These are phyloP conservation scores for Aureobasidium uvarum DNA, from an alignment of 2,329 filamentous ascomycete genomes.

Conservation along the genomic window DNA sequence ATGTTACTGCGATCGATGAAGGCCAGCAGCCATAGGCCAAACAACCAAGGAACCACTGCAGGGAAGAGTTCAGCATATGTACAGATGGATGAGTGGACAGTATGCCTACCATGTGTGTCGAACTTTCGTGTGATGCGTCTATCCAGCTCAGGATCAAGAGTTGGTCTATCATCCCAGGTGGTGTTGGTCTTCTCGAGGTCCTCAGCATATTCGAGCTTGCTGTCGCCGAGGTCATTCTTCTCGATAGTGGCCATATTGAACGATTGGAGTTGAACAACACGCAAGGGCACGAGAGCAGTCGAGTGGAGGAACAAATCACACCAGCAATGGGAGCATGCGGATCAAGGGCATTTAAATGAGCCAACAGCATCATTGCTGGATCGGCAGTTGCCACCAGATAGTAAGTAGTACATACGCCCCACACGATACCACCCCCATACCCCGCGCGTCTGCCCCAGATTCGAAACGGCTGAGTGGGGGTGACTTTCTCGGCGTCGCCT, in stretches of 20 bases:
- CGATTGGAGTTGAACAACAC: neutral
- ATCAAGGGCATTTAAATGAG: neutral
- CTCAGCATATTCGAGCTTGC: conserved; percentile 25
- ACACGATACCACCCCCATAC: neutral
- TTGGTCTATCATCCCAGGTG: conserved; percentile 28
- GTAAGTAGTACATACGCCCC: neutral
- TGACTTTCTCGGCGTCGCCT: neutral
- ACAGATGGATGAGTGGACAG: neutral
- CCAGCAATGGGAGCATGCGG: neutral
- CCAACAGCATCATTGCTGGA: neutral
- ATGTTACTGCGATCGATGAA: conserved; percentile 49
- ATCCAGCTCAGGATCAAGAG: conserved; percentile 31
- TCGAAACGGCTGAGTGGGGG: neutral
- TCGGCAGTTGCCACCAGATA: conserved; percentile 11
- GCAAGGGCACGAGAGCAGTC: neutral
- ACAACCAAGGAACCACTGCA: conserved; percentile 46
- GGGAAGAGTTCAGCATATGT: neutral
- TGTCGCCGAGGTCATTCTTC: conserved; percentile 4
- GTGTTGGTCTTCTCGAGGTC: conserved; percentile 29
- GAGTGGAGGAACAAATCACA: neutral
- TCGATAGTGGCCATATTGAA: conserved; percentile 3
- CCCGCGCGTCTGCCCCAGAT: neutral
- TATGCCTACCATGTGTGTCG: conserved; percentile 39
- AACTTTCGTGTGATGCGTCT: conserved; percentile 44
- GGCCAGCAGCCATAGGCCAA: conserved; percentile 48